phyloP scores from a whole-genome alignment of 2,329 filamentous ascomycete species.

The Fusarium pininemorale region DNA sequence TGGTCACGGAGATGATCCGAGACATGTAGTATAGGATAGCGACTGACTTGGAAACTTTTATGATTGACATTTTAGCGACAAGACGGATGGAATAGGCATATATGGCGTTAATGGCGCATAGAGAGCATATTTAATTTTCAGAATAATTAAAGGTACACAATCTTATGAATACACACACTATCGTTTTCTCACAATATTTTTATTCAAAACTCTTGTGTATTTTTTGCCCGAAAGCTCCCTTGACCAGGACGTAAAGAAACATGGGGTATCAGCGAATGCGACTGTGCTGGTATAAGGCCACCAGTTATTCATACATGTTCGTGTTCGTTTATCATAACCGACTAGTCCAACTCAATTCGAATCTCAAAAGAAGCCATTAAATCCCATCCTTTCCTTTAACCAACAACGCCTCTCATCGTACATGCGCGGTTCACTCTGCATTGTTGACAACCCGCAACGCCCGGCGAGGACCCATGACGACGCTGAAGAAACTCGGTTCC shows the following conservation, averaged over 20 bases:
- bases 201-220: not conserved
- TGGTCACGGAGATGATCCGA: conserved; percentile 43
- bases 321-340: conserved; percentile 23
- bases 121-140: not conserved
- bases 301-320: conserved; percentile 19
- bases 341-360: not conserved
- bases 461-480: conserved; percentile 72
- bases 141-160: conserved; percentile 3
- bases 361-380: not conserved
- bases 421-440: conserved; percentile 42
- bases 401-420: not conserved
- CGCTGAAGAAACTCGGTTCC: conserved; percentile 77
- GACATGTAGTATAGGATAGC: not conserved
- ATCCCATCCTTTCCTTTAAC: not conserved
- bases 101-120: conserved; percentile 28
- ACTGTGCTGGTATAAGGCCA: not conserved
- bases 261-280: conserved; percentile 41
- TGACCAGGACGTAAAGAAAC: not conserved
- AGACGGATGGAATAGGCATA: conserved; percentile 13
- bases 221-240: not conserved
- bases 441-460: conserved; percentile 75
- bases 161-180: conserved; percentile 13
- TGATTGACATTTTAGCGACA: conserved; percentile 33
- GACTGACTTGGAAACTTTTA: conserved; percentile 1
- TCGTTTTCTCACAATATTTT: not conserved